Evolutionary conservation across 2,329 filamentous ascomycete genomes (phyloP).

Genomic region (Endocalyx cinctus): DNA sequence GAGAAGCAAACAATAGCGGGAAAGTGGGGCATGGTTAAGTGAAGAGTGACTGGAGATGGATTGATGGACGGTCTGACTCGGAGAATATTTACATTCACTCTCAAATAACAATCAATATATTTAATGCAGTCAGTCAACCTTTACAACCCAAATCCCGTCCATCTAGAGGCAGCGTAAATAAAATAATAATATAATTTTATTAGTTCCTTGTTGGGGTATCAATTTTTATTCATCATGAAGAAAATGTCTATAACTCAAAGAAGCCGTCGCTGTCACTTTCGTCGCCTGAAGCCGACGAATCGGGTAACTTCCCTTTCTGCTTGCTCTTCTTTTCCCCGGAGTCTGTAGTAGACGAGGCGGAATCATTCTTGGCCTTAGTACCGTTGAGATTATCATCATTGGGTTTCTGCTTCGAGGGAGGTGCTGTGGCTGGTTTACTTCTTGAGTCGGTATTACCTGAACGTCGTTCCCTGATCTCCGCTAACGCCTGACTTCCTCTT

Average conservation of each 20-base stretch:
- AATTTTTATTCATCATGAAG: constrained; percentile 40
- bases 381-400: constrained; percentile 7
- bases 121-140: too few relatives aligned
- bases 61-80: too few relatives aligned
- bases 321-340: constrained; percentile 27
- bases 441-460: too few relatives aligned
- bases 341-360: constrained; percentile 7
- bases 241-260: constrained; percentile 46
- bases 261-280: constrained; percentile 50
- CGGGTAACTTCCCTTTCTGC: constrained; percentile 30
- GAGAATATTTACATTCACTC: too few relatives aligned
- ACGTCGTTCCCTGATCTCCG: constrained; percentile 23
- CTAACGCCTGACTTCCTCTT: constrained; percentile 19
- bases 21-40: too few relatives aligned
- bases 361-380: constrained; percentile 11
- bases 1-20: too few relatives aligned
- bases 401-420: constrained; percentile 7
- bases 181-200: too few relatives aligned
- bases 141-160: too few relatives aligned
- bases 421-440: constrained; percentile 6
- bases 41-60: too few relatives aligned
- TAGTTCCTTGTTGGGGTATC: constrained; percentile 15
- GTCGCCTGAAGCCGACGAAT: constrained; percentile 21
- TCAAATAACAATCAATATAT: too few relatives aligned
- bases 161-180: too few relatives aligned